Conservation (phyloP, 2,329 filamentous ascomycete species). For the Penicillium aurantiogriseum region DNA sequence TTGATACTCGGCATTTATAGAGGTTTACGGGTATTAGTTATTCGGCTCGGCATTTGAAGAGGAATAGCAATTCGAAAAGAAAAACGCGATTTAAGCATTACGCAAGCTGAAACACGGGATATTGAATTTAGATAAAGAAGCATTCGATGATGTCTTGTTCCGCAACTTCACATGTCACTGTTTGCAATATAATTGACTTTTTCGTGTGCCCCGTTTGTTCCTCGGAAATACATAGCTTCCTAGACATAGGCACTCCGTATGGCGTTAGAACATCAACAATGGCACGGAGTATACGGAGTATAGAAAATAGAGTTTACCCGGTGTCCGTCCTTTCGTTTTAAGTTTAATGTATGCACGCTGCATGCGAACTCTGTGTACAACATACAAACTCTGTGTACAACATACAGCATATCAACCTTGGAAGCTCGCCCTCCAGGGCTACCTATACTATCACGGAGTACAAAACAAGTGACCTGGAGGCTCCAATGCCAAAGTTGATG, state of each 20-base stretch:
- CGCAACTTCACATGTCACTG: slow-evolving; percentile 2
- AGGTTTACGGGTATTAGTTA: background rate
- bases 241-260: background rate
- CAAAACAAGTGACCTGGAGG: background rate
- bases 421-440: background rate
- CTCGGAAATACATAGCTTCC: background rate
- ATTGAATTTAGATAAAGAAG: background rate
- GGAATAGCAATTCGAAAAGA: background rate
- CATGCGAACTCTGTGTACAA: background rate
- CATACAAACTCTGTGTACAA: background rate
- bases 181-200: slow-evolving; percentile 20
- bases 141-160: slow-evolving; percentile 2
- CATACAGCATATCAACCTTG: background rate
- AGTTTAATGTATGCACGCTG: background rate
- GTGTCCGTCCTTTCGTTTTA: background rate
- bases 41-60: background rate
- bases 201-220: slow-evolving; percentile 14
- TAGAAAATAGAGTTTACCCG: background rate
- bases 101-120: slow-evolving; percentile 10
- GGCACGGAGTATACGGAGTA: background rate
- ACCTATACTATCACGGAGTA: background rate
- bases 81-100: background rate
- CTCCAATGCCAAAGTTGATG: background rate
- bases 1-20: background rate
- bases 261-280: background rate